phyloP scores from a whole-genome alignment of 2,329 filamentous ascomycete species.

The Colletotrichum nymphaeae region DNA sequence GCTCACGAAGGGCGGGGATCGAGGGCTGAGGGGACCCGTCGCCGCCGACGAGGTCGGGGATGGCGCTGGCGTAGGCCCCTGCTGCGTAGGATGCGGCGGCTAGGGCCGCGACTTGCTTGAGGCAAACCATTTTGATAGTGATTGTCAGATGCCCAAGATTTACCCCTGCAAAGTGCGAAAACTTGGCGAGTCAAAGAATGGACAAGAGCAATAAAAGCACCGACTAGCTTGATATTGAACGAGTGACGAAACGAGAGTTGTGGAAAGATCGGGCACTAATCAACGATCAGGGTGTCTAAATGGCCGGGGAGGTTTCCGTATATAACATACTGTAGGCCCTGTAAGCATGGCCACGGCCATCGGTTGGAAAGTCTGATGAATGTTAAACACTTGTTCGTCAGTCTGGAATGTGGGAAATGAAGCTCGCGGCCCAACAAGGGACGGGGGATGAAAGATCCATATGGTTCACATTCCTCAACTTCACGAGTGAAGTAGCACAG shows the following conservation, averaged over 20 bases:
- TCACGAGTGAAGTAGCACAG: neutral
- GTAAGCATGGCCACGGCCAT: neutral
- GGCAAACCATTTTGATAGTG: neutral
- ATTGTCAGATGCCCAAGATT: neutral
- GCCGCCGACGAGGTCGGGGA: neutral
- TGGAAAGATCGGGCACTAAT: neutral
- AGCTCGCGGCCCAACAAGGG: neutral
- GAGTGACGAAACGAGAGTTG: neutral
- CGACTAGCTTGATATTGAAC: neutral
- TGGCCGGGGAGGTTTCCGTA: neutral
- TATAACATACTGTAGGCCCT: neutral
- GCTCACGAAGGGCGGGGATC: neutral
- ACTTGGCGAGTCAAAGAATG: neutral
- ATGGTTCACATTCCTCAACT: constrained; percentile 3
- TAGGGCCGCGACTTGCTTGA: constrained; percentile 5
- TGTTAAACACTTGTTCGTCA: neutral
- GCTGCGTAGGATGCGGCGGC: neutral
- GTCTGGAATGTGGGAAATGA: constrained; percentile 22
- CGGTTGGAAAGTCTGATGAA: neutral
- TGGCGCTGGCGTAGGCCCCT: neutral
- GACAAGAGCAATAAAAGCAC: neutral
- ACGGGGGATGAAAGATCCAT: neutral
- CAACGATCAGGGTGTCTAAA: neutral
- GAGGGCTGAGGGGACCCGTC: constrained; percentile 10
- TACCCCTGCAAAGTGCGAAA: neutral